phyloP scores from a whole-genome alignment of 805 yeast genomes.

The Starmerella sirachaensis region DNA sequence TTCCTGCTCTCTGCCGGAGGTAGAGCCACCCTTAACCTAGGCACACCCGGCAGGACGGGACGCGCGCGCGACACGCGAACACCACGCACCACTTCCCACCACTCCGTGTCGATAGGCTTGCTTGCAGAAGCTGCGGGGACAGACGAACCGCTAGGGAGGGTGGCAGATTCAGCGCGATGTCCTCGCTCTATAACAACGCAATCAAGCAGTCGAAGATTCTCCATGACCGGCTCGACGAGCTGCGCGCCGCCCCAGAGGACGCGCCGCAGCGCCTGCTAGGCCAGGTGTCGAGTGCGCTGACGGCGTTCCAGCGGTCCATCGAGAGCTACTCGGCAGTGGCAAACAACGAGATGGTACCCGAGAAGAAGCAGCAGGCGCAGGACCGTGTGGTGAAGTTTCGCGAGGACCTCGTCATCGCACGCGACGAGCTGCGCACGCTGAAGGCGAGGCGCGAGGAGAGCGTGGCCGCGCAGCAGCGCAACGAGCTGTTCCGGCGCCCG shows the following conservation, averaged over 20 bases:
- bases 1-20: too few species aligned
- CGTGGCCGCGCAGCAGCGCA: constrained; percentile 37
- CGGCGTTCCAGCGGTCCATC: constrained; percentile 62
- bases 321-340: constrained; percentile 52
- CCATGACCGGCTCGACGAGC: constrained; percentile 51
- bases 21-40: too few species aligned
- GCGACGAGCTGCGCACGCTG: constrained; percentile 41
- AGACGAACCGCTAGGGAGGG: not conserved
- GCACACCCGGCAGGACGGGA: too few species aligned
- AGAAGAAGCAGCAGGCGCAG: constrained; percentile 44
- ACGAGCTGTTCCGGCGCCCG: constrained; percentile 43
- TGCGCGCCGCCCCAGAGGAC: constrained; percentile 45
- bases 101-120: too few species aligned
- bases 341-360: constrained; percentile 45
- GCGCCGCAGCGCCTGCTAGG: constrained; percentile 68
- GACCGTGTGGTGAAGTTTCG: constrained; percentile 51
- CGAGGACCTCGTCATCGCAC: constrained; percentile 32
- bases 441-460: constrained; percentile 45
- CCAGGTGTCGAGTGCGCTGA: constrained; percentile 65
- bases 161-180: constrained; percentile 35
- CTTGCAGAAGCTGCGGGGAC: not conserved
- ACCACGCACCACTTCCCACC: too few species aligned
- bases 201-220: constrained; percentile 69
- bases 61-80: too few species aligned
- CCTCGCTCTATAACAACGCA: constrained; percentile 81